A percentile compares a stretch with the other conserved stretches of the same genome.
Evolutionary conservation across 2,329 filamentous ascomycete genomes (phyloP).

Genomic region (Cordyceps farinosa): DNA sequence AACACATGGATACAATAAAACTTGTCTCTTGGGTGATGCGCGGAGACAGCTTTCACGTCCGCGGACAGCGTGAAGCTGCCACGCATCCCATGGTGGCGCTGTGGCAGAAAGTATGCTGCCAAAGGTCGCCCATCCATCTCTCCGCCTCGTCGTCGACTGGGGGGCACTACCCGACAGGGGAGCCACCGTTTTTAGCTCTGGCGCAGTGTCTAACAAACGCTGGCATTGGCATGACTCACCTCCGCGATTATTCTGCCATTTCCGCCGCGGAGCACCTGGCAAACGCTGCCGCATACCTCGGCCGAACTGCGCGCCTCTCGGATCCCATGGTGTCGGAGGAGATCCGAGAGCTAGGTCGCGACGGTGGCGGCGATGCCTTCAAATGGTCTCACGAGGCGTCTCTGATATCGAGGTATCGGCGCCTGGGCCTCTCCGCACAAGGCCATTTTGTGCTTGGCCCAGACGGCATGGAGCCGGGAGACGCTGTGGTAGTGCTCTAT

Average conservation of each 20-base stretch:
- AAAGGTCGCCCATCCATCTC: conserved; percentile 24
- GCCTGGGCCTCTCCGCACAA: conserved; percentile 30
- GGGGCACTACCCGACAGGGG: conserved; percentile 24
- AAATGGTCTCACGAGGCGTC: conserved; percentile 36
- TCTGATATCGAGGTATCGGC: conserved; percentile 32
- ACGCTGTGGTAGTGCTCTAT: conserved; percentile 31
- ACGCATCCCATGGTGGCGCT: conserved; percentile 29
- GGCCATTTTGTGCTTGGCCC: conserved; percentile 34
- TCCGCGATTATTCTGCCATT: conserved; percentile 26
- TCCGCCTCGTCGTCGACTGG: conserved; percentile 12
- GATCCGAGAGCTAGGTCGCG: conserved; percentile 26
- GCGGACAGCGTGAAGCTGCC: background rate
- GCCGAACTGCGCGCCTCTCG: conserved; percentile 21
- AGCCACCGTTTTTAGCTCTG: conserved; percentile 32
- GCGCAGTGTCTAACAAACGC: conserved; percentile 35
- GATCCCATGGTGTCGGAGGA: conserved; percentile 21
- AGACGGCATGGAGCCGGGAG: conserved; percentile 28
- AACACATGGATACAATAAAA: conserved; percentile 27
- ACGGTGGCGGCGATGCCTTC: conserved; percentile 28
- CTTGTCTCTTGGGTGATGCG: conserved; percentile 29
- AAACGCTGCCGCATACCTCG: conserved; percentile 32
- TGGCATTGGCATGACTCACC: conserved; percentile 29
- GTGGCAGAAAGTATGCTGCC: conserved; percentile 29
- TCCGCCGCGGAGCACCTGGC: conserved; percentile 28
- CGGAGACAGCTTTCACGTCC: conserved; percentile 29